phyloP scores from a whole-genome alignment of 148 eudicot species.

The Rhododendron molle region DNA sequence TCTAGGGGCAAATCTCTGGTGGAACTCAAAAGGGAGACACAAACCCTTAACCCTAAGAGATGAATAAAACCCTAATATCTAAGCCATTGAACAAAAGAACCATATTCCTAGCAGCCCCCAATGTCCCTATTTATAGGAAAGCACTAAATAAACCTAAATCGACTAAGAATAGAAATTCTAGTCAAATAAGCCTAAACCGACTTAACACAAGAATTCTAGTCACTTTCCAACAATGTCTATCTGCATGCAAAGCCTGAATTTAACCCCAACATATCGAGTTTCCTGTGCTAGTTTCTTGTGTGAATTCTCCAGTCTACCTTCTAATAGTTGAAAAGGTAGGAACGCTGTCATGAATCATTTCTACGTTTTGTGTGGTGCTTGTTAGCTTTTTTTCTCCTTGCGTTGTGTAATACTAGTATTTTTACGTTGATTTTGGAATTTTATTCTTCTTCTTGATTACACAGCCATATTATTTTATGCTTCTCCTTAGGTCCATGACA shows the following conservation, averaged over 20 bases:
- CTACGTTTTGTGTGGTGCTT: neutral
- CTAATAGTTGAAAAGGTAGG: neutral
- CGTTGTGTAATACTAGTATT: neutral
- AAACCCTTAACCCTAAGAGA: no score
- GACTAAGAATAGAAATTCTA: no score
- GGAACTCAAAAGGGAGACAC: no score
- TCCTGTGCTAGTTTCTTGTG: neutral
- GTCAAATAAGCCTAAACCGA: no score
- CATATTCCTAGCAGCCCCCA: no score
- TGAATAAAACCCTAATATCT: no score
- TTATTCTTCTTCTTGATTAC: neutral
- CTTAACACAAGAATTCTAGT: no score
- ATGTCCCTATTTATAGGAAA: no score
- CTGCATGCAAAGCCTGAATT: neutral
- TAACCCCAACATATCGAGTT: neutral
- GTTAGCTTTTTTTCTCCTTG: neutral
- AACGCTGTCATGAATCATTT: neutral
- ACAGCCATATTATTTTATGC: neutral
- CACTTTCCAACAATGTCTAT: neutral
- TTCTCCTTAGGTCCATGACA: neutral
- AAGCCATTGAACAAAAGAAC: no score
- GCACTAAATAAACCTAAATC: no score
- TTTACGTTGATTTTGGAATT: slow-evolving; percentile 1
- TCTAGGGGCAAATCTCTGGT: no score
- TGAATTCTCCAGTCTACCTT: neutral